Conservation (phyloP, 805 yeast genomes). For the Hanseniaspora thailandica region DNA sequence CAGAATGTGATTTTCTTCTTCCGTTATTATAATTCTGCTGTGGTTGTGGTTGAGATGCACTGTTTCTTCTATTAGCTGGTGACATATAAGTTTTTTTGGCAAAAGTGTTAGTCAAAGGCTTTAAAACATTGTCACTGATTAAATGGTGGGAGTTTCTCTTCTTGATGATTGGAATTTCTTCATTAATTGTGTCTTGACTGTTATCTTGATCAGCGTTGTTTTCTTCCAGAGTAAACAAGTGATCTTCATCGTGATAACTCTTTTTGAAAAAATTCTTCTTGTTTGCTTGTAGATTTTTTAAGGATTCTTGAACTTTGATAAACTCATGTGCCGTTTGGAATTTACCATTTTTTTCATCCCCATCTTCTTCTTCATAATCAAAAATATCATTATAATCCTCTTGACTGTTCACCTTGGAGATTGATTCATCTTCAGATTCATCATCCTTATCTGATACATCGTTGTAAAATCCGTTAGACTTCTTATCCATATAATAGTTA, state of each 20-base stretch:
- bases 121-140: background rate
- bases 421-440: background rate
- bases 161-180: background rate
- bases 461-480: background rate
- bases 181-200: background rate
- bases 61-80: constrained; percentile 13
- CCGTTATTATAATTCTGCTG: background rate
- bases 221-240: constrained; percentile 29
- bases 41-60: background rate
- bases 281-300: background rate
- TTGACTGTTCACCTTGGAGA: constrained; percentile 11
- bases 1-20: constrained; percentile 12
- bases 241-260: constrained; percentile 22
- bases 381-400: constrained; percentile 10
- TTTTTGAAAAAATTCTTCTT: background rate
- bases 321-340: constrained; percentile 10
- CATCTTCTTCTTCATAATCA: background rate
- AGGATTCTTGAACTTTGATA: constrained; percentile 3
- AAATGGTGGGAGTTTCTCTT: background rate
- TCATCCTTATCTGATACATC: background rate
- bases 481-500: constrained; percentile 6
- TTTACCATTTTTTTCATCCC: constrained; percentile 19
- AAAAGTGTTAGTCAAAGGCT: too few relatives aligned
- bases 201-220: constrained; percentile 7
- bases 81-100: constrained; percentile 2